Conservation (phyloP, 176 grass and related monocot genomes). For the Triticum urartu region DNA sequence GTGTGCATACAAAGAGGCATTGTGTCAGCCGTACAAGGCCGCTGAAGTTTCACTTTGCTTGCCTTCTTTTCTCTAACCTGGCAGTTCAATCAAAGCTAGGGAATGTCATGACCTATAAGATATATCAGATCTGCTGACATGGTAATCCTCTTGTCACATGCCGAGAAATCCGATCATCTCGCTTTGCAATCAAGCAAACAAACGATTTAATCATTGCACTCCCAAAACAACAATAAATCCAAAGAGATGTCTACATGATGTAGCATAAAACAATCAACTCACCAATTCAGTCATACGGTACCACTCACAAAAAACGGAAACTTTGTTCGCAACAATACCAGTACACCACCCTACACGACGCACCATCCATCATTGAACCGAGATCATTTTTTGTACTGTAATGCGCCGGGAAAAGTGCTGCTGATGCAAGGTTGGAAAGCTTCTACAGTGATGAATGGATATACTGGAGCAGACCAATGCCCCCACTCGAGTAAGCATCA, state of each 20-base stretch:
- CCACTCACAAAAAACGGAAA: background rate
- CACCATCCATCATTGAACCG: background rate
- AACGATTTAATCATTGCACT: slow-evolving; percentile 19
- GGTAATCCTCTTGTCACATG: background rate
- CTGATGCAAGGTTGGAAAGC: background rate
- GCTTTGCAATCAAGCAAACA: slow-evolving; percentile 40
- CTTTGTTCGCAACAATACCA: background rate
- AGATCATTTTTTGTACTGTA: background rate
- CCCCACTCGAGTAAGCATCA: slow-evolving; percentile 12
- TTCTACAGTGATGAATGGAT: background rate
- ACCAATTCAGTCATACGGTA: background rate
- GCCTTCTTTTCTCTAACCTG: background rate
- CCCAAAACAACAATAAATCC: background rate
- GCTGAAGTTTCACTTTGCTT: background rate
- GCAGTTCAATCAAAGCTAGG: background rate
- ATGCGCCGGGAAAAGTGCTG: too few relatives aligned
- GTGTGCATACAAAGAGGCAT: background rate
- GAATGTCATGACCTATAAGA: background rate
- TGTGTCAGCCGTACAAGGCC: background rate
- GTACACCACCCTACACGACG: background rate
- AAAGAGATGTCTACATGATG: background rate
- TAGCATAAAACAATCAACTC: background rate
- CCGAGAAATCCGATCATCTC: slow-evolving; percentile 4
- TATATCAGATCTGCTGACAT: background rate
- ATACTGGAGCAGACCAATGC: background rate